Percentiles rank a stretch among this genome's conserved stretches.
Evolutionary conservation across 2,329 filamentous ascomycete species (phyloP).

Genomic region (Ascochyta fabae): DNA sequence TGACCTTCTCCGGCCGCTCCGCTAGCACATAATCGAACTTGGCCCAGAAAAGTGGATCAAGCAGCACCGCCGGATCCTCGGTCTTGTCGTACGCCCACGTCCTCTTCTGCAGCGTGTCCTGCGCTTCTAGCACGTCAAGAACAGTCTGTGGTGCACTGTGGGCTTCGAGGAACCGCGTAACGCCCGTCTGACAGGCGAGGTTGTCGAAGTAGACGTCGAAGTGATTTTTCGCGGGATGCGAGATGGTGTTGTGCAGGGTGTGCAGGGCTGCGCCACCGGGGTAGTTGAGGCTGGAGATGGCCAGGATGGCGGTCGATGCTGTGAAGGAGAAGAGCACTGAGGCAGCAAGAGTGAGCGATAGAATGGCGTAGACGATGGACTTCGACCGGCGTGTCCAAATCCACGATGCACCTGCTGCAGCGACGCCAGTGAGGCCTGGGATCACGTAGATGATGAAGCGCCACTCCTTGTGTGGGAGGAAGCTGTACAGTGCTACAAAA

Average conservation of each 20-base stretch:
- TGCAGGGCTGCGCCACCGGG: slow-evolving; percentile 82
- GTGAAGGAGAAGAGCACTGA: slow-evolving; percentile 68
- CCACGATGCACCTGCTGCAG: slow-evolving; percentile 73
- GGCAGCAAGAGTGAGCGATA: slow-evolving; percentile 62
- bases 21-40: slow-evolving; percentile 65
- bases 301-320: slow-evolving; percentile 70
- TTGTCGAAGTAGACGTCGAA: slow-evolving; percentile 63
- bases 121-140: slow-evolving; percentile 32
- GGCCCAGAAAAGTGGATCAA: slow-evolving; percentile 62
- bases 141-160: slow-evolving; percentile 40
- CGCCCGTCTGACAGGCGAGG: slow-evolving; percentile 67
- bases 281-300: slow-evolving; percentile 88
- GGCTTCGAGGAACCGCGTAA: slow-evolving; percentile 63
- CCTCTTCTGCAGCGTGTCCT: slow-evolving; percentile 24
- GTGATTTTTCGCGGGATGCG: slow-evolving; percentile 21
- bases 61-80: slow-evolving; percentile 56
- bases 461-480: slow-evolving; percentile 94
- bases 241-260: slow-evolving; percentile 46
- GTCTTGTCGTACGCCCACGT: slow-evolving; percentile 68
- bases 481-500: slow-evolving; percentile 81
- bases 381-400: slow-evolving; percentile 69
- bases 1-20: slow-evolving; percentile 57
- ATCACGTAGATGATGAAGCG: slow-evolving; percentile 92
- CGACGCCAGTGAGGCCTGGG: slow-evolving; percentile 78
- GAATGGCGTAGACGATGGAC: slow-evolving; percentile 60